Conservation (phyloP, 441 rosid genomes). For the Croton setiger region DNA sequence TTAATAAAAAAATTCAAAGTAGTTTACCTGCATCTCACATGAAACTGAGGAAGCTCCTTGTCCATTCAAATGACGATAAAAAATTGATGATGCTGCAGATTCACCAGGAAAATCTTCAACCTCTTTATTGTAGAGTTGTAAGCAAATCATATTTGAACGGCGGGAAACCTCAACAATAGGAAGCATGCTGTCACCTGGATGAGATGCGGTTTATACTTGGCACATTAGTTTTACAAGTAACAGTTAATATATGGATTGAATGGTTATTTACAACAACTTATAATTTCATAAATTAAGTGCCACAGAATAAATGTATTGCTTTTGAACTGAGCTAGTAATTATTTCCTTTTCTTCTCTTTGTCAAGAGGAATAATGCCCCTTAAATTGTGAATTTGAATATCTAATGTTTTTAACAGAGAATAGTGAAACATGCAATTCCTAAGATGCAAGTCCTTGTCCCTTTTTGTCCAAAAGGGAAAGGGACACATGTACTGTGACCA, state of each 20-base stretch:
- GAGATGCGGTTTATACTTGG: constrained; percentile 59
- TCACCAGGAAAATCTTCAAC: constrained; percentile 76
- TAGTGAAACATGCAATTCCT: neutral
- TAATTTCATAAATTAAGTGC: constrained; percentile 3
- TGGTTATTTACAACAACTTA: constrained; percentile 7
- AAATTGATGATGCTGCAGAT: constrained; percentile 73
- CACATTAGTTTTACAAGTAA: constrained; percentile 40
- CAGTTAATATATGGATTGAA: constrained; percentile 2
- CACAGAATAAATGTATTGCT: neutral
- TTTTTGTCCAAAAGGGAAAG: neutral
- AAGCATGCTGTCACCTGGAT: constrained; percentile 55
- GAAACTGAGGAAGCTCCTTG: constrained; percentile 46
- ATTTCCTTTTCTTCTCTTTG: neutral
- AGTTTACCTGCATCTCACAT: constrained; percentile 56
- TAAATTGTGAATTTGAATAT: constrained; percentile 4
- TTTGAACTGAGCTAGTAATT: too few relatives aligned
- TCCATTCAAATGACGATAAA: constrained; percentile 61
- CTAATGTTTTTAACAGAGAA: neutral
- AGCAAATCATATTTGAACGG: constrained; percentile 77
- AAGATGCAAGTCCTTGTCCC: neutral
- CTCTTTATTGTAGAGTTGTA: constrained; percentile 78
- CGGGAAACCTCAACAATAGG: constrained; percentile 83
- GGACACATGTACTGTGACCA: neutral
- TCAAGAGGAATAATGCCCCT: constrained; percentile 1
- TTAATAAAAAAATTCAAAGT: constrained; percentile 7